Percentiles rank a stretch among this genome's conserved stretches.
phyloP scores from a whole-genome alignment of 73 alveolate genomes.

The Halteria grandinella region DNA sequence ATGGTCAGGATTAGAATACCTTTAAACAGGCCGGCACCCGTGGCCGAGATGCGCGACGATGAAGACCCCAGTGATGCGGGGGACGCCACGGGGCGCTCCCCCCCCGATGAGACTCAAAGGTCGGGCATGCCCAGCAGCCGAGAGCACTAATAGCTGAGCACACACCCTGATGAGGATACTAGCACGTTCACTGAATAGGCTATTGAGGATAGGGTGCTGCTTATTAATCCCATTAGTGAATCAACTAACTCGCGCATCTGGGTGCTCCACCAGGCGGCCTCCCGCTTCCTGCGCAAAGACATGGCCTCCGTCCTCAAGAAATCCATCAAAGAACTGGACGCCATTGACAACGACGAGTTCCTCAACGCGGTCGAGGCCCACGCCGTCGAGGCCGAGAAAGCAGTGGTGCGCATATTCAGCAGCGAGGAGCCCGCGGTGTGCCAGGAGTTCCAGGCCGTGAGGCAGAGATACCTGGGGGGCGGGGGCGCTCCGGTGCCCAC shows the following conservation, averaged over 20 bases:
- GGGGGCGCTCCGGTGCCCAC: conserved; percentile 14
- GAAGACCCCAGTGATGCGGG: no score
- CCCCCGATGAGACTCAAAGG: no score
- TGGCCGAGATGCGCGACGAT: no score
- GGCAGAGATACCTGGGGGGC: not conserved
- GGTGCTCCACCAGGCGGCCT: conserved; percentile 73
- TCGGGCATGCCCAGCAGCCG: no score
- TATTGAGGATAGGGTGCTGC: conserved; percentile 56
- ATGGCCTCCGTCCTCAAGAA: conserved; percentile 47
- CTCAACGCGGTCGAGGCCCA: conserved; percentile 32
- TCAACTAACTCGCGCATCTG: conserved; percentile 35
- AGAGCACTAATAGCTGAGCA: no score
- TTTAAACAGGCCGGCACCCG: conserved; percentile 49
- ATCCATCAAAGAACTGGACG: conserved; percentile 57
- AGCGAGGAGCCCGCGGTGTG: not conserved
- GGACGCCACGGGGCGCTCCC: no score
- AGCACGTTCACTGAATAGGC: no score
- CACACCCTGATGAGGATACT: no score
- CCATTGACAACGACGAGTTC: conserved; percentile 59
- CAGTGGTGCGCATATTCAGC: not conserved
- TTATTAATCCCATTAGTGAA: conserved; percentile 64
- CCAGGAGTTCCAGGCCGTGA: not conserved
- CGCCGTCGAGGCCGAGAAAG: conserved; percentile 42
- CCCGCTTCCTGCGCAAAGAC: conserved; percentile 62
- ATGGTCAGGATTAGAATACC: conserved; percentile 68